A percentile compares a stretch with the other conserved stretches of the same genome.
These are phyloP conservation scores for Cydonia oblonga DNA, from an alignment of 331 rosid species.

Conservation along the genomic window DNA sequence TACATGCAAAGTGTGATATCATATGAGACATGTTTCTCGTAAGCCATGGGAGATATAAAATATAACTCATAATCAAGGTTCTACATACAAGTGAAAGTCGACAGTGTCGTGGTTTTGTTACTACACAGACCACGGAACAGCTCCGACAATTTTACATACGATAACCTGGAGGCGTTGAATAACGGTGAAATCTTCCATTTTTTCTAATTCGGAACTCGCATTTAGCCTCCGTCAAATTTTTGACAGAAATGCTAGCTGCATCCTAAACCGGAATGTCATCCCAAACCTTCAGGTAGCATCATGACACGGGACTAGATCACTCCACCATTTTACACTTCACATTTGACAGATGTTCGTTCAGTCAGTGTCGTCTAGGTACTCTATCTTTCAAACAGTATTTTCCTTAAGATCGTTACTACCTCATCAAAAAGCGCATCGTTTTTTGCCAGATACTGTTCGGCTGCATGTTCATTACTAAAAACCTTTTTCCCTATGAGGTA, in stretches of 20 bases:
- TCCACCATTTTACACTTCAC: background rate
- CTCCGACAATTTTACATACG: background rate
- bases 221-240: background rate
- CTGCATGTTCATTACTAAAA: constrained; percentile 35
- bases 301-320: background rate
- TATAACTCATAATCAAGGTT: constrained; percentile 8
- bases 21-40: constrained; percentile 24
- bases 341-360: background rate
- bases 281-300: no score
- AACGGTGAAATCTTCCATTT: constrained; percentile 1
- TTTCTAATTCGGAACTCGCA: background rate
- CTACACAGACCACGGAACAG: background rate
- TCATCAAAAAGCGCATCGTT: constrained; percentile 31
- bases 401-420: constrained; percentile 39
- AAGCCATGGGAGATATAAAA: background rate
- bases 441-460: constrained; percentile 37
- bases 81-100: background rate
- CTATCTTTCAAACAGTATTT: constrained; percentile 27
- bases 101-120: no score
- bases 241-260: background rate
- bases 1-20: constrained; percentile 13
- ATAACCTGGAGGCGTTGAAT: background rate
- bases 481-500: constrained; percentile 43
- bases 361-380: background rate
- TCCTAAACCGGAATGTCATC: background rate